Conservation (phyloP, 345 rosid genomes). For the Salix arbutifolia region DNA sequence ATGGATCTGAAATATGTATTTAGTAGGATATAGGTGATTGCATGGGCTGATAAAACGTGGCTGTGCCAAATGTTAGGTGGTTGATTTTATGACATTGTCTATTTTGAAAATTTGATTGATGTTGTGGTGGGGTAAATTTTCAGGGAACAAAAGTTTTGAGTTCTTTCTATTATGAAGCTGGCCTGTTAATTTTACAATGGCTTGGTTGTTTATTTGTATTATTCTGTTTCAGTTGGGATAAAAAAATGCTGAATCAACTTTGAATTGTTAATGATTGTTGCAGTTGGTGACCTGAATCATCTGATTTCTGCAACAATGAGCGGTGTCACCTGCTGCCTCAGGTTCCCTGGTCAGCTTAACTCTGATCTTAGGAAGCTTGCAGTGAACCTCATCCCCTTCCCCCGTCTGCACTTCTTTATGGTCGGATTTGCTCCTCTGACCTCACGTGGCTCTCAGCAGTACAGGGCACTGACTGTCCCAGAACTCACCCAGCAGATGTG, state of each 20-base stretch:
- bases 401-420: constrained; percentile 20
- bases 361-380: constrained; percentile 26
- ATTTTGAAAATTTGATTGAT: not conserved
- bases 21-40: not conserved
- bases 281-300: constrained; percentile 24
- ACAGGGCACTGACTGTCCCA: constrained; percentile 20
- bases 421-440: constrained; percentile 26
- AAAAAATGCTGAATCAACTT: not conserved
- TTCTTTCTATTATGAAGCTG: not conserved
- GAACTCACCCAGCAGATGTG: constrained; percentile 25
- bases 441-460: constrained; percentile 23
- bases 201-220: not conserved
- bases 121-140: not conserved
- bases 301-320: constrained; percentile 27
- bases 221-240: not conserved
- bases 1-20: not conserved
- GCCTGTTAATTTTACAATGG: not conserved
- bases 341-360: constrained; percentile 24
- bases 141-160: not conserved
- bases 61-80: not conserved
- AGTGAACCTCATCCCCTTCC: constrained; percentile 24
- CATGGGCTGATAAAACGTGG: not conserved
- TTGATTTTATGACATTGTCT: not conserved
- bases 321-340: constrained; percentile 25
- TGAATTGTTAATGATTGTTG: not conserved